Base-by-base conservation (phyloP, 2,329 filamentous ascomycete species). In the Hortaea sp. region DNA sequence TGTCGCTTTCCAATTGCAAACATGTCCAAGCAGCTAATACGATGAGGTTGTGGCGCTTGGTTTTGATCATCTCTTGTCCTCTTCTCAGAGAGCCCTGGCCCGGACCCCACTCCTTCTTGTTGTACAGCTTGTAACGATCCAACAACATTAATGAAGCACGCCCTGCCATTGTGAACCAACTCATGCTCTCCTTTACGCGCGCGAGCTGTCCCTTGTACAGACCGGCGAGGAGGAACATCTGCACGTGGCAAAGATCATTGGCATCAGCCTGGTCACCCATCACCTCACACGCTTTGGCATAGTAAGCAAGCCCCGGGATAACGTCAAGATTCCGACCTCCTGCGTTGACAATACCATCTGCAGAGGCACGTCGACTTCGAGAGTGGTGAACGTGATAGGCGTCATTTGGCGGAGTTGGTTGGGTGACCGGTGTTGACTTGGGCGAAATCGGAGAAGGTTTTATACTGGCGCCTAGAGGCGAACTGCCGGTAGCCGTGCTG, bases 1-100 rank as follows among this genome's bases (percentile, higher is more conserved):
- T 87, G 63, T 97, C 90, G 65, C 88, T 95, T 66, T 97, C 90
- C 7, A 97, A 74, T 60, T 97, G 90, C 52, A 95, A 70, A 62
- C 87, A 94, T 6, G 89, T 92, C 90, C 90, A 97, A 58, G 89
- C 95, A 0, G 87, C 84, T 56, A 94, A 61, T 46, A 71, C 65
- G 27, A 72, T 66, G 38, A 72, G 54, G 41, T 70, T 70, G 40
- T 61, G 51, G 34, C 57, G 58, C 45, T 61, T 63, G 44, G 61
- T 58, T 45, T 60, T 61, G 44, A 61, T 61, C 32, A 51, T 48
- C 42, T 49, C 48, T 34, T 59, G 55, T 9, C 54, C 55, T 46
- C 59, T 61, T 12, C 50, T 48, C 29, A 65, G 59, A 6, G 43
- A 41, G 20, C 41, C 42, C 7, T 30, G 9, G 32, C n/a, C 7